These are phyloP conservation scores for Phaeotremella fagi DNA, from an alignment of 768 basidiomycete genomes.

Conservation along the genomic window DNA sequence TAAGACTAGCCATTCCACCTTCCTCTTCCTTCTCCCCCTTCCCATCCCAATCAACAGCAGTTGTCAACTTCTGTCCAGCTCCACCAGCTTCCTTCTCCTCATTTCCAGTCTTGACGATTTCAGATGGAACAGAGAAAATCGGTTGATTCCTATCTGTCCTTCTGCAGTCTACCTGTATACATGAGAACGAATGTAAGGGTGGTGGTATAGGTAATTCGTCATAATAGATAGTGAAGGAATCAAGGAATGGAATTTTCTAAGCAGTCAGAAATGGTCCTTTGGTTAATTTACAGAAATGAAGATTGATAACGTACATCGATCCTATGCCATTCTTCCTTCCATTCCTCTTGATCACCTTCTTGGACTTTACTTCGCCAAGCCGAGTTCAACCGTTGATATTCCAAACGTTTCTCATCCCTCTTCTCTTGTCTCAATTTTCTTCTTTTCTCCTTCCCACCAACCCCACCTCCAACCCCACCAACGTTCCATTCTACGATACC, in stretches of 20 bases:
- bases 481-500: constrained; percentile 78
- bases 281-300: neutral
- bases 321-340: constrained; percentile 64
- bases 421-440: constrained; percentile 51
- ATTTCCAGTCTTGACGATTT: constrained; percentile 40
- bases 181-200: constrained; percentile 2
- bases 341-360: constrained; percentile 72
- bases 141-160: constrained; percentile 93
- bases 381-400: constrained; percentile 66
- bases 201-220: neutral
- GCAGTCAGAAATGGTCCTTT: neutral
- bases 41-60: constrained; percentile 18
- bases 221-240: neutral
- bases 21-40: constrained; percentile 39
- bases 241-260: constrained; percentile 2
- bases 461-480: constrained; percentile 58
- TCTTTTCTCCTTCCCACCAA: constrained; percentile 60
- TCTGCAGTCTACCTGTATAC: constrained; percentile 82
- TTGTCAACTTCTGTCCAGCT: too few species aligned
- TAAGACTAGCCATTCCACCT: constrained; percentile 40
- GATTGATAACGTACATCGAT: constrained; percentile 40
- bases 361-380: constrained; percentile 79
- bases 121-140: constrained; percentile 59
- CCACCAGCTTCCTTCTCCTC: constrained; percentile 56
- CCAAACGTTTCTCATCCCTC: constrained; percentile 49